Conservation (phyloP, 371 early-diverging fungal genomes). For the Actinomortierella wolfii region DNA sequence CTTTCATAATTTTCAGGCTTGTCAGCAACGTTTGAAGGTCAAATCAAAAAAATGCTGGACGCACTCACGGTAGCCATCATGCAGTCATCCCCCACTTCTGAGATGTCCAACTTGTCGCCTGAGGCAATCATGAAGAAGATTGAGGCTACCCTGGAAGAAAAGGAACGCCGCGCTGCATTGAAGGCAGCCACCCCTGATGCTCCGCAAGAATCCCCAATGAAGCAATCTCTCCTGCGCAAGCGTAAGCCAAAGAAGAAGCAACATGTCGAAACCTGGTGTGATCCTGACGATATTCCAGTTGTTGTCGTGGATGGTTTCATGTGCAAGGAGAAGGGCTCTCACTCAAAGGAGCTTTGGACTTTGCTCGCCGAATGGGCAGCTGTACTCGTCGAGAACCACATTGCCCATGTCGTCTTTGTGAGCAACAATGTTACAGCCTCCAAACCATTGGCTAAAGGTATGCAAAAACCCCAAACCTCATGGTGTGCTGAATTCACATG, state of each 20-base stretch:
- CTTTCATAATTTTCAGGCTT: conserved; percentile 34
- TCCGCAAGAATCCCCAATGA: background rate
- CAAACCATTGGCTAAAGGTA: conserved; percentile 74
- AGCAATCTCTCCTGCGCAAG: background rate
- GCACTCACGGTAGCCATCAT: conserved; percentile 59
- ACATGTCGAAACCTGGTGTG: conserved; percentile 40
- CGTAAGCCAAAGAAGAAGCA: conserved; percentile 13
- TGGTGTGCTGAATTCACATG: too few species aligned
- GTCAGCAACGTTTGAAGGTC: conserved; percentile 62
- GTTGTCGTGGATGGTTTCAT: conserved; percentile 88
- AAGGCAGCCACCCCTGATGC: conserved; percentile 17
- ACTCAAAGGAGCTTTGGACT: conserved; percentile 66
- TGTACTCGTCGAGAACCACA: conserved; percentile 70
- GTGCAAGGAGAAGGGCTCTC: conserved; percentile 65
- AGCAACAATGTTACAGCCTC: conserved; percentile 75
- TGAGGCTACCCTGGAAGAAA: conserved; percentile 28
- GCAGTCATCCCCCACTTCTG: conserved; percentile 29
- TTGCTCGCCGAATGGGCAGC: conserved; percentile 81
- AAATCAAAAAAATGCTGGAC: conserved; percentile 66
- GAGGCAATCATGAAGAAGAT: conserved; percentile 46
- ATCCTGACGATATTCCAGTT: conserved; percentile 74
- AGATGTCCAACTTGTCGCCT: conserved; percentile 38
- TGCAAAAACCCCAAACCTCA: background rate
- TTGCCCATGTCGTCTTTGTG: conserved; percentile 93
- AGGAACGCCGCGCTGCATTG: conserved; percentile 47